phyloP scores from a whole-genome alignment of 139 green algal genomes.

The Tetraselmis chui region DNA sequence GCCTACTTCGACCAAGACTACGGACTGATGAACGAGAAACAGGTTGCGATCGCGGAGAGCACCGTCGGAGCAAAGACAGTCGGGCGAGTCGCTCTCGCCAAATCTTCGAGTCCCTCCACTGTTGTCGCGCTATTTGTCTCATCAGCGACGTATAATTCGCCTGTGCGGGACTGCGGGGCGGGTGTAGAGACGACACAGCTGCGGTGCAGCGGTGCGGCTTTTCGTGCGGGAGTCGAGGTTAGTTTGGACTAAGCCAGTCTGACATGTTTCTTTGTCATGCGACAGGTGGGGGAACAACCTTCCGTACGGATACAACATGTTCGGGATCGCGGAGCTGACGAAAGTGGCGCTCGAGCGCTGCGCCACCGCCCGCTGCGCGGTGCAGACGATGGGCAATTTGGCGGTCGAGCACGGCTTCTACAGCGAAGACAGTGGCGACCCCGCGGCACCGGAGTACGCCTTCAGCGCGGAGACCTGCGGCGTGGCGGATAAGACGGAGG shows the following conservation, averaged over 20 bases:
- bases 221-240: too few relatives aligned
- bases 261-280: too few relatives aligned
- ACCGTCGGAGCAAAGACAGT: neutral
- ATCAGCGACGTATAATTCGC: too few relatives aligned
- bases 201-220: too few relatives aligned
- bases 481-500: slow-evolving; percentile 2
- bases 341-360: slow-evolving; percentile 13
- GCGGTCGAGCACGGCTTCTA: slow-evolving; percentile 14
- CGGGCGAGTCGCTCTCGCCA: too few relatives aligned
- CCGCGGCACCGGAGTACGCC: neutral
- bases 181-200: too few relatives aligned
- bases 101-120: too few relatives aligned
- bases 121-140: too few relatives aligned
- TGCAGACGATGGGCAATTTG: slow-evolving; percentile 8
- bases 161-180: too few relatives aligned
- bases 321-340: slow-evolving; percentile 8
- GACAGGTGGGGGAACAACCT: slow-evolving; percentile 1
- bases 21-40: slow-evolving; percentile 3
- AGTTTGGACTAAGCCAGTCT: too few relatives aligned
- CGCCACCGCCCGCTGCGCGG: slow-evolving; percentile 8
- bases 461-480: slow-evolving; percentile 8
- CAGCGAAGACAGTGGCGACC: neutral
- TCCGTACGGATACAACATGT: neutral
- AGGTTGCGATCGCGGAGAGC: slow-evolving; percentile 1
- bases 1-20: slow-evolving; percentile 6